phyloP scores from a whole-genome alignment of 805 yeast genomes.

The Saccharomycopsis fodiens region DNA sequence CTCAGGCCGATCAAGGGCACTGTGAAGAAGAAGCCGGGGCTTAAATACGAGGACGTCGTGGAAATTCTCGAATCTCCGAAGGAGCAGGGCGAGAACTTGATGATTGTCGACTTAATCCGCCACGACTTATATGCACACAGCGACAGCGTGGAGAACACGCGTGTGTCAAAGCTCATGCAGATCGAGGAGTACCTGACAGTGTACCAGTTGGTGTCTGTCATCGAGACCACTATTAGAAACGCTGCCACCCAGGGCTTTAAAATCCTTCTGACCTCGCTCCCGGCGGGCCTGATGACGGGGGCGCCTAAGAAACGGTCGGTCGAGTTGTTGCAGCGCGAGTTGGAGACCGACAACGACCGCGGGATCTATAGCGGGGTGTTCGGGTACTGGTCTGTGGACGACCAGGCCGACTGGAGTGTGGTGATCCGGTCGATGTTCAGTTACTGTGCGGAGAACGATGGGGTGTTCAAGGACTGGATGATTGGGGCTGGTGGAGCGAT shows the following conservation, averaged over 20 bases:
- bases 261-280: conserved; percentile 67
- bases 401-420: conserved; percentile 93
- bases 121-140: conserved; percentile 65
- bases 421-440: conserved; percentile 77
- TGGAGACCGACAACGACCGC: conserved; percentile 40
- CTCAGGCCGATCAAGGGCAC: conserved; percentile 96
- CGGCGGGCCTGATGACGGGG: conserved; percentile 99
- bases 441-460: conserved; percentile 40
- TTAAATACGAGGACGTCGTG: conserved; percentile 53
- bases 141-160: conserved; percentile 44
- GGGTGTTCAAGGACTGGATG: conserved; percentile 45
- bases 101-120: conserved; percentile 94
- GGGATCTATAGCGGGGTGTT: conserved; percentile 92
- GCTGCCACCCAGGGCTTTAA: conserved; percentile 61
- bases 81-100: conserved; percentile 90
- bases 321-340: conserved; percentile 52
- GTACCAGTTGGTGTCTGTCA: conserved; percentile 85
- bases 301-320: conserved; percentile 95
- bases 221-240: conserved; percentile 49
- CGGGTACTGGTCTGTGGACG: conserved; percentile 90
- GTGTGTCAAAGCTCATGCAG: conserved; percentile 72
- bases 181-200: conserved; percentile 92
- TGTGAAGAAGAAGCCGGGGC: conserved; percentile 53
- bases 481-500: conserved; percentile 99
- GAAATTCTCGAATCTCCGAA: conserved; percentile 70